These are phyloP conservation scores for Steccherinum ochraceum DNA, from an alignment of 768 basidiomycete genomes.

Conservation along the genomic window DNA sequence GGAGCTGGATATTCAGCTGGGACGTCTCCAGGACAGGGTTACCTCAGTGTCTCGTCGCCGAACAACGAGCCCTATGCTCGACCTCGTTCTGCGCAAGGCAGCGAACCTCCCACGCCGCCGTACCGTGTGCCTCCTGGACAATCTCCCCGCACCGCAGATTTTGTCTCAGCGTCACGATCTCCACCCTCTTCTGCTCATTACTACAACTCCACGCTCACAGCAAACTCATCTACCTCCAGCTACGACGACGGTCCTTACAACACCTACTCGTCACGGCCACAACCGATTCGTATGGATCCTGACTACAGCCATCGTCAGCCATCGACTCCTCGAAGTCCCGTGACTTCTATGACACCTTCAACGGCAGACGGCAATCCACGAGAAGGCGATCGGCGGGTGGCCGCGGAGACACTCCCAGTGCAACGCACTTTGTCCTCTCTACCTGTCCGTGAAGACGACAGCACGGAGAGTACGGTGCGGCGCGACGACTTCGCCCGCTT, in stretches of 20 bases:
- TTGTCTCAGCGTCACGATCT: slow-evolving; percentile 3
- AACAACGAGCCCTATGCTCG: slow-evolving; percentile 54
- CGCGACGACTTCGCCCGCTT: slow-evolving; percentile 6
- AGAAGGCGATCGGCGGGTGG: slow-evolving; percentile 10
- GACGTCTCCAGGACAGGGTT: background rate
- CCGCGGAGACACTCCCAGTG: background rate
- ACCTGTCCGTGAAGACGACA: slow-evolving; percentile 12
- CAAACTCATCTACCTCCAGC: background rate
- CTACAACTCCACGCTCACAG: background rate
- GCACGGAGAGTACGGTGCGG: slow-evolving; percentile 10
- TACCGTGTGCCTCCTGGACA: slow-evolving; percentile 11
- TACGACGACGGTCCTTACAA: slow-evolving; percentile 7
- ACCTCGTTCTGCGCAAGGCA: slow-evolving; percentile 55
- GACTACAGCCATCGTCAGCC: slow-evolving; percentile 10
- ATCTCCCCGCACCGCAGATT: slow-evolving; percentile 7
- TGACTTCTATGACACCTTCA: slow-evolving; percentile 45
- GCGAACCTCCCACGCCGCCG: slow-evolving; percentile 32
- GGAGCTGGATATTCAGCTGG: background rate
- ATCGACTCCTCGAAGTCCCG: slow-evolving; percentile 58
- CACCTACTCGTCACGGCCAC: slow-evolving; percentile 6
- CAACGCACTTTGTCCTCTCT: slow-evolving; percentile 12
- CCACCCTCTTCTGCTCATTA: slow-evolving; percentile 2
- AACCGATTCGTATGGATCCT: slow-evolving; percentile 4
- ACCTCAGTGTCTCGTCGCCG: slow-evolving; percentile 29
- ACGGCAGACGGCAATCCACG: slow-evolving; percentile 29